A percentile compares a stretch with the other conserved stretches of the same genome.
These are phyloP conservation scores for Atkinsonella texensis DNA, from an alignment of 2,329 filamentous ascomycete genomes.

Conservation along the genomic window DNA sequence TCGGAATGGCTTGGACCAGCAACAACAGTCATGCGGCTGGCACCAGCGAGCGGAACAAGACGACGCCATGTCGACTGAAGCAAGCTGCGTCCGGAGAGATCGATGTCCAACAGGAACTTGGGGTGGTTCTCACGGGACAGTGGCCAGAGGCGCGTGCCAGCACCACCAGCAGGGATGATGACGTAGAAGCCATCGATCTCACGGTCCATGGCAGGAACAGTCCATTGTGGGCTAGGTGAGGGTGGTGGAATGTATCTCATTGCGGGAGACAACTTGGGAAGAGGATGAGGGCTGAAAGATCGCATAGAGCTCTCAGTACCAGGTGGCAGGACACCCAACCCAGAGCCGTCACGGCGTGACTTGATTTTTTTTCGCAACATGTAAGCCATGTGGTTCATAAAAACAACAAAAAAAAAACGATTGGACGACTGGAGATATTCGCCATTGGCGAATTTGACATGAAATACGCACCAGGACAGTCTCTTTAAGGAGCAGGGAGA, in stretches of 20 bases:
- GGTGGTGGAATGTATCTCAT: slow-evolving; percentile 8
- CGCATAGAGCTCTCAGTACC: slow-evolving; percentile 5
- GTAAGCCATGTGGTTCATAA: neutral
- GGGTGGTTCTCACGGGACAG: slow-evolving; percentile 16
- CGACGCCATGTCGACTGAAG: slow-evolving; percentile 16
- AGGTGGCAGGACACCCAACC: slow-evolving; percentile 4
- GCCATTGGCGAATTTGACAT: neutral
- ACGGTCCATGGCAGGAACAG: slow-evolving; percentile 9
- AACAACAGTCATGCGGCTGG: slow-evolving; percentile 15
- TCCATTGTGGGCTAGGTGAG: slow-evolving; percentile 7
- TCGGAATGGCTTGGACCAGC: slow-evolving; percentile 15
- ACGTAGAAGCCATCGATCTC: slow-evolving; percentile 17
- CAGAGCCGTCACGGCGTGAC: slow-evolving; percentile 5
- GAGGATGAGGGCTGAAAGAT: slow-evolving; percentile 8
- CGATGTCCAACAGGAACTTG: slow-evolving; percentile 16
- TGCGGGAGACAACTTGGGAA: slow-evolving; percentile 7
- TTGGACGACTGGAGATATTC: neutral
- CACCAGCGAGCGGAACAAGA: slow-evolving; percentile 14
- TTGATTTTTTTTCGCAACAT: neutral
- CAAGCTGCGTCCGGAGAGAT: slow-evolving; percentile 15
- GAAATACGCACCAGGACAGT: slow-evolving; percentile 9
- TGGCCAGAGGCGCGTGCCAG: slow-evolving; percentile 16
- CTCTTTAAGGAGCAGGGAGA: slow-evolving; percentile 13
- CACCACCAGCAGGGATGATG: slow-evolving; percentile 16
- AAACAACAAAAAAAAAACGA: neutral